Evolutionary conservation across 768 basidiomycete genomes (phyloP).

Genomic region (Hygrophorus pudorinus): DNA sequence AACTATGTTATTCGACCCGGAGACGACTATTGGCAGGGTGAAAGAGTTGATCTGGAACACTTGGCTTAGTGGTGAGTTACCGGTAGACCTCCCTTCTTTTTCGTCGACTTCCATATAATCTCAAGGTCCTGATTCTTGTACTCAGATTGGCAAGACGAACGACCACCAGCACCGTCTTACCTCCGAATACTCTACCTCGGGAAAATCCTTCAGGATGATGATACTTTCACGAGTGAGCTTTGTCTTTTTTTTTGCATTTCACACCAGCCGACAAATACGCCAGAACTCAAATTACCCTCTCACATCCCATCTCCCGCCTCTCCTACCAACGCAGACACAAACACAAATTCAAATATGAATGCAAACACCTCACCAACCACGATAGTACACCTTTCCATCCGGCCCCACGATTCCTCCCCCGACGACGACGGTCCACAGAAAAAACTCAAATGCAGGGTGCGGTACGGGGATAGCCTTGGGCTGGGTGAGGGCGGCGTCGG

Average conservation of each 20-base stretch:
- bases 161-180: slow-evolving; percentile 69
- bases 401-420: slow-evolving; percentile 42
- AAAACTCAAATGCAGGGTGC: slow-evolving; percentile 26
- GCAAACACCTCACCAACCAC: slow-evolving; percentile 27
- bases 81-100: not conserved
- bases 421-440: slow-evolving; percentile 48
- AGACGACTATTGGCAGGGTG: slow-evolving; percentile 63
- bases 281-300: slow-evolving; percentile 6
- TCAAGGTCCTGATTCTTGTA: not conserved
- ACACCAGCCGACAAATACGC: not conserved
- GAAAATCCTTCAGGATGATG: slow-evolving; percentile 77
- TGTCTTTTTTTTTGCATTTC: slow-evolving; percentile 2
- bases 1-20: slow-evolving; percentile 68
- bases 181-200: slow-evolving; percentile 69
- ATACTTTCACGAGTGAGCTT: slow-evolving; percentile 54
- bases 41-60: slow-evolving; percentile 81
- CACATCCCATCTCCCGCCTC: slow-evolving; percentile 4
- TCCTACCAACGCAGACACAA: not conserved
- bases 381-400: slow-evolving; percentile 68
- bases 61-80: slow-evolving; percentile 58
- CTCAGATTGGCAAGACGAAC: slow-evolving; percentile 69
- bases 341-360: not conserved
- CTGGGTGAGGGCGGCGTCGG: not conserved
- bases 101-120: not conserved
- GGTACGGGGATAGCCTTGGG: not conserved